These are phyloP conservation scores for Gymnopilus dilepis DNA, from an alignment of 768 basidiomycete species.

Conservation along the genomic window DNA sequence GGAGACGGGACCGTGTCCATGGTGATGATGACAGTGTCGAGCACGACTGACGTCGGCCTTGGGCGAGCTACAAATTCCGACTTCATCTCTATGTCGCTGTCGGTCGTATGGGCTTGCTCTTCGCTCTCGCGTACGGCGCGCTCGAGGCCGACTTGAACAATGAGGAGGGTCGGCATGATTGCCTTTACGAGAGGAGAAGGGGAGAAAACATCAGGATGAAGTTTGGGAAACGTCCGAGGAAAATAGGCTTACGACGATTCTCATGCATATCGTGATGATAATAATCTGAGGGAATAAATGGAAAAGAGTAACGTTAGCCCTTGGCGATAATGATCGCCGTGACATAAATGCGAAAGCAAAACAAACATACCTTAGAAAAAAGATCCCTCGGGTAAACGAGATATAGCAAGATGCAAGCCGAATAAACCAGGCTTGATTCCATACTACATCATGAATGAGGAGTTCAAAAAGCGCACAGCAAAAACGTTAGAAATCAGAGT, in stretches of 20 bases:
- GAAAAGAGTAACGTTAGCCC: not conserved
- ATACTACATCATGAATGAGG: constrained; percentile 4
- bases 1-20: not conserved
- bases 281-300: constrained; percentile 10
- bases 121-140: constrained; percentile 4
- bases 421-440: constrained; percentile 35
- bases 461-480: not conserved
- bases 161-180: constrained; percentile 32
- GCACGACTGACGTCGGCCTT: constrained; percentile 14
- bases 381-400: constrained; percentile 12
- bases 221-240: too few relatives aligned
- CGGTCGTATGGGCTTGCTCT: not conserved
- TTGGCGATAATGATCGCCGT: not conserved
- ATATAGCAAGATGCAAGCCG: constrained; percentile 26
- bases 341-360: constrained; percentile 3
- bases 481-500: not conserved
- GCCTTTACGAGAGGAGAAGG: constrained; percentile 16
- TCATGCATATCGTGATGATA: constrained; percentile 19
- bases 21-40: constrained; percentile 16
- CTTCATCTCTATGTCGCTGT: not conserved
- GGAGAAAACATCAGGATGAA: not conserved
- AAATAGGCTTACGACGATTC: constrained; percentile 32
- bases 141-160: constrained; percentile 31
- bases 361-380: constrained; percentile 15
- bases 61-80: constrained; percentile 11